Conservation (phyloP, 2,329 filamentous ascomycete species). For the Emergomyces orientalis region DNA sequence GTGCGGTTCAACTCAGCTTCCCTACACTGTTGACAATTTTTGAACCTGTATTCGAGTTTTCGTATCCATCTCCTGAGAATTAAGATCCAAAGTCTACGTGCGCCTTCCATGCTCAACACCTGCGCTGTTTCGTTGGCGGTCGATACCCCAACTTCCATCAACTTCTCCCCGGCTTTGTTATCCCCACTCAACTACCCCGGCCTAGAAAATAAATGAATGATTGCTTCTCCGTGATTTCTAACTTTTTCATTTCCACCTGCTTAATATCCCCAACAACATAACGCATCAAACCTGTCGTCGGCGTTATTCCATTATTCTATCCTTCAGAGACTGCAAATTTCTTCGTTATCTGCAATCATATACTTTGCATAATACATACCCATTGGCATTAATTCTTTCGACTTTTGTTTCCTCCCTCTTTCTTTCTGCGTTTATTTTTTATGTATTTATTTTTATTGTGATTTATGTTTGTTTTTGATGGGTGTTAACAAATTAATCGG, state of each 20-base stretch:
- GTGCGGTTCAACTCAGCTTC: background rate
- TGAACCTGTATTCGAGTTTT: background rate
- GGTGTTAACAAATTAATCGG: background rate
- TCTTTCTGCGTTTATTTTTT: background rate
- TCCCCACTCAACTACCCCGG: background rate
- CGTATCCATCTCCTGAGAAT: background rate
- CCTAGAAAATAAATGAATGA: background rate
- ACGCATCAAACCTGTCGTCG: background rate
- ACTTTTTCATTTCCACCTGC: background rate
- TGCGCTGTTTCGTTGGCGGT: background rate
- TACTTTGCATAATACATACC: background rate
- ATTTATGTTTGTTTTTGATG: background rate
- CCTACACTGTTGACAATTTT: background rate
- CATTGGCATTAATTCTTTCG: background rate
- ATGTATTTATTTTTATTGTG: background rate
- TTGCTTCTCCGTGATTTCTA: background rate
- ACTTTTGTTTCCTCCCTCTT: background rate
- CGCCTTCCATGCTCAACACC: background rate
- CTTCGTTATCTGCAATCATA: background rate
- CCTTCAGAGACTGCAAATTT: background rate
- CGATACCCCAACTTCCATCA: background rate
- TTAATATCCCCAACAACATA: background rate
- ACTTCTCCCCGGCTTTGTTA: background rate
- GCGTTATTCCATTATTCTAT: background rate
- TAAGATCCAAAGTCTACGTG: background rate